A percentile compares a stretch with the other conserved stretches of the same genome.
These are phyloP conservation scores for Elaeagnus macrophylla DNA, from an alignment of 306 rosid genomes.

Conservation along the genomic window DNA sequence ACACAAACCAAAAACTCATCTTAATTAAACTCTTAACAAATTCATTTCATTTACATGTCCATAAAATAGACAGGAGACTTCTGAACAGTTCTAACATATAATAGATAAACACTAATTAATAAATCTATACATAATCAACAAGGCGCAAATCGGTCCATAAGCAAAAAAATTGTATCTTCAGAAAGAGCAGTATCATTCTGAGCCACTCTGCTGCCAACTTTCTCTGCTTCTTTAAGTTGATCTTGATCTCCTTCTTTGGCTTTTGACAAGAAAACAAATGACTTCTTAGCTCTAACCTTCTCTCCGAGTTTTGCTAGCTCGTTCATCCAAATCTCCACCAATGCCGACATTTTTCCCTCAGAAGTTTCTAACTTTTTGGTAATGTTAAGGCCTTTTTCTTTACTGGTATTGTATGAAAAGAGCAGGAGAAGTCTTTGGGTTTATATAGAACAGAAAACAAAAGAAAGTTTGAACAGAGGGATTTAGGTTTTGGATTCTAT, in stretches of 20 bases:
- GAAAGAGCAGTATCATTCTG: conserved; percentile 36
- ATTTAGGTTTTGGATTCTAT: neutral
- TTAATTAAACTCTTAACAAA: no score
- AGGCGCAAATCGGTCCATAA: conserved; percentile 82
- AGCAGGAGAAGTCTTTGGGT: neutral
- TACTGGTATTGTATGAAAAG: neutral
- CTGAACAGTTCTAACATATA: no score
- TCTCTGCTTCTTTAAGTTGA: conserved; percentile 5
- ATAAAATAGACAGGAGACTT: no score
- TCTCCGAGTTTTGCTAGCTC: conserved; percentile 55
- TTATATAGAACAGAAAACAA: conserved; percentile 21
- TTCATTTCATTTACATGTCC: no score
- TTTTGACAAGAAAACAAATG: conserved; percentile 17
- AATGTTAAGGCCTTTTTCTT: neutral
- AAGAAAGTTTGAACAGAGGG: neutral
- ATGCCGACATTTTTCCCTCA: conserved; percentile 45
- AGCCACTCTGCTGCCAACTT: conserved; percentile 4
- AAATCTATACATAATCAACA: conserved; percentile 30
- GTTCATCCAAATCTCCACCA: conserved; percentile 54
- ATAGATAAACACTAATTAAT: no score
- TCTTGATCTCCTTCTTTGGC: conserved; percentile 20
- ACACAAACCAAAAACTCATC: no score
- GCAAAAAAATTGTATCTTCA: conserved; percentile 59
- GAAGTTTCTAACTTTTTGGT: neutral
- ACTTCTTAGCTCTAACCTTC: conserved; percentile 33